Evolutionary conservation across 1,284 basidiomycete genomes (phyloP), one percentile per base, ranked within the genome.

Genomic region (Abortiporus biennis): DNA sequence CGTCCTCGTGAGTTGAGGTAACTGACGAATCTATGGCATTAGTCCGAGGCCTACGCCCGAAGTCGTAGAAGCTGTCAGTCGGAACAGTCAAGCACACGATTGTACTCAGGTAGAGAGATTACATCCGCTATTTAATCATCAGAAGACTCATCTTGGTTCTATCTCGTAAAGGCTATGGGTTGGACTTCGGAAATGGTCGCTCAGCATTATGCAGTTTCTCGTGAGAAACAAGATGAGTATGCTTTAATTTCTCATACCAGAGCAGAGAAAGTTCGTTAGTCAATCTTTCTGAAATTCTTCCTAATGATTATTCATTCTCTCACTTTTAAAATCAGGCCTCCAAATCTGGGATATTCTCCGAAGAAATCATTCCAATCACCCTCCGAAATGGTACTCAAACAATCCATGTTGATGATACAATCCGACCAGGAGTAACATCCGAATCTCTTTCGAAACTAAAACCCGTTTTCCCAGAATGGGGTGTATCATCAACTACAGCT

Each of bases 171-270:
- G 85, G 86, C 91, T 12, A 93, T 93, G 90, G 90, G 91, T 9
- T 92, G 90, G 90, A 92, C 90, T 1, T 88, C 86, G 2, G 90
- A 93, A 59, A 85, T 88, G 76, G 85, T 90, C 15, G 87, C 87
- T 13, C 63, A 82, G 51, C 71, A 78, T 19, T 93, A 85, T 65
- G 72, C 80, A 29, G 66, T 93, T 43, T 72, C 85, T 13, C 78
- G 90, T 12, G 65, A 77, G 56, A 85, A 77, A 57, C 88, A 92
- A 64, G 91, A 93, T 59, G 71, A 85, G 51, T 90, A 82, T 55
- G 89, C 90, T 0, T 67, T 87, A 21, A 76, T 87, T 40, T 92
- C 89, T 0, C 90, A 93, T 62, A 78, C 76, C 21, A 76, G 90
- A 43, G 90, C 89, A 12, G 72, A 67, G 33, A 73, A 79, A 59